phyloP scores from a whole-genome alignment of 352 stramenopile genomes.

The Pilasporangium apinafurcum region DNA sequence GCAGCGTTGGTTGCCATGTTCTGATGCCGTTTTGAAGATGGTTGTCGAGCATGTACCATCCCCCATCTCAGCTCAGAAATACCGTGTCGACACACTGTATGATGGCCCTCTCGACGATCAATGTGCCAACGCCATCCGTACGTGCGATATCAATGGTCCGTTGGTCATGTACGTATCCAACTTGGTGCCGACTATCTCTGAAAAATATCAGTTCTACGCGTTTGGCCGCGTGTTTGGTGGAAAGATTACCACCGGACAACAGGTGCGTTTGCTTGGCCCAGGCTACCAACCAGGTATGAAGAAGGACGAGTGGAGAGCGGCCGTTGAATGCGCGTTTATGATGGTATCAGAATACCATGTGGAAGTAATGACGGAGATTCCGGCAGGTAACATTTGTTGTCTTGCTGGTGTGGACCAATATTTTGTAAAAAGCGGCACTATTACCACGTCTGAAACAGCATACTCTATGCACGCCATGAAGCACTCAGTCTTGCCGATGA shows the following conservation, averaged over 20 bases:
- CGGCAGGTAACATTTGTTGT: constrained; percentile 98
- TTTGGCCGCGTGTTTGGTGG: constrained; percentile 99
- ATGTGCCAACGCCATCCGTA: constrained; percentile 96
- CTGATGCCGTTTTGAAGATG: constrained; percentile 99
- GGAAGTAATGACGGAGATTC: constrained; percentile 97
- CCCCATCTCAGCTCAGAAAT: constrained; percentile 93
- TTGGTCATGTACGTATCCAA: constrained; percentile 99
- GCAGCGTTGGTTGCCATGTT: constrained; percentile 99
- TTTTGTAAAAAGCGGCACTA: constrained; percentile 99
- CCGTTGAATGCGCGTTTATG: constrained; percentile 99
- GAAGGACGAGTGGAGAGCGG: constrained; percentile 99
- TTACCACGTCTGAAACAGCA: constrained; percentile 97
- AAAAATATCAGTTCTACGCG: constrained; percentile 98
- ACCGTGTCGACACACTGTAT: constrained; percentile 98
- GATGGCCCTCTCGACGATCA: constrained; percentile 98
- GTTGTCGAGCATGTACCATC: constrained; percentile 99
- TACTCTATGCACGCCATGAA: constrained; percentile 99
- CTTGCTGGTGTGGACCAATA: constrained; percentile 99
- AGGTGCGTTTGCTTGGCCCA: constrained; percentile 98
- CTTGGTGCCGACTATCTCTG: constrained; percentile 99
- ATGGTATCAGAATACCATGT: constrained; percentile 99
- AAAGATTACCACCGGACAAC: constrained; percentile 98
- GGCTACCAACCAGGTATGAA: constrained; percentile 99
- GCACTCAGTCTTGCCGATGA: constrained; percentile 99
- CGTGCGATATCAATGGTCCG: constrained; percentile 96